Evolutionary conservation across 2,329 filamentous ascomycete genomes (phyloP).

Genomic region (Alternaria sp.): DNA sequence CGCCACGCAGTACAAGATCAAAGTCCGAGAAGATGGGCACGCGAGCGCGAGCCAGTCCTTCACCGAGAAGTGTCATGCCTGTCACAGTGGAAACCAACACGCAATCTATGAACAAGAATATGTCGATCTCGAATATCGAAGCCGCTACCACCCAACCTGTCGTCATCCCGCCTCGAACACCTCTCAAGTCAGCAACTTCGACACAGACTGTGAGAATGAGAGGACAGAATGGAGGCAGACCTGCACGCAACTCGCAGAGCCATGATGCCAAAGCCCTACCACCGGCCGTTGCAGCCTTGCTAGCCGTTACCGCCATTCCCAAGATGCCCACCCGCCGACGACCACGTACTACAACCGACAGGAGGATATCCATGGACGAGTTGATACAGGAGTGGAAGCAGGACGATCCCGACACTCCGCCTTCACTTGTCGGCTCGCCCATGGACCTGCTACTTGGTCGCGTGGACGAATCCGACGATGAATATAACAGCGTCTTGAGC

Average conservation of each 20-base stretch:
- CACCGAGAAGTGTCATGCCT: slow-evolving; percentile 25
- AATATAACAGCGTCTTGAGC: slow-evolving; percentile 53
- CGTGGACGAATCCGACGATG: slow-evolving; percentile 57
- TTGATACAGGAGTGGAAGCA: slow-evolving; percentile 64
- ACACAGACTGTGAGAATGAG: slow-evolving; percentile 43
- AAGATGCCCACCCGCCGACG: slow-evolving; percentile 55
- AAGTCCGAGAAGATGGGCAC: slow-evolving; percentile 45
- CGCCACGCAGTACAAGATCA: slow-evolving; percentile 32
- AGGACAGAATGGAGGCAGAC: slow-evolving; percentile 42
- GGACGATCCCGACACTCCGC: slow-evolving; percentile 53
- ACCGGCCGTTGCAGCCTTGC: slow-evolving; percentile 65
- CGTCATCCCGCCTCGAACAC: slow-evolving; percentile 52
- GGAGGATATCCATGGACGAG: slow-evolving; percentile 64
- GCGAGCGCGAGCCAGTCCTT: slow-evolving; percentile 30
- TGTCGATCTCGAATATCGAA: slow-evolving; percentile 16
- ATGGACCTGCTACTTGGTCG: slow-evolving; percentile 66
- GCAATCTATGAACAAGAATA: slow-evolving; percentile 13
- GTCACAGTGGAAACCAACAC: slow-evolving; percentile 20
- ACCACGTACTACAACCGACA: slow-evolving; percentile 53
- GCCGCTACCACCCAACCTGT: slow-evolving; percentile 49
- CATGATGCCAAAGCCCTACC: slow-evolving; percentile 59
- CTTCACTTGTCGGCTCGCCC: slow-evolving; percentile 55
- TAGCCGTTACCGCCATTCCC: slow-evolving; percentile 68
- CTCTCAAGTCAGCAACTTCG: slow-evolving; percentile 40
- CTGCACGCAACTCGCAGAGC: slow-evolving; percentile 36